Conservation (phyloP, 1,284 basidiomycete genomes). For the Leccinum idahoense region DNA sequence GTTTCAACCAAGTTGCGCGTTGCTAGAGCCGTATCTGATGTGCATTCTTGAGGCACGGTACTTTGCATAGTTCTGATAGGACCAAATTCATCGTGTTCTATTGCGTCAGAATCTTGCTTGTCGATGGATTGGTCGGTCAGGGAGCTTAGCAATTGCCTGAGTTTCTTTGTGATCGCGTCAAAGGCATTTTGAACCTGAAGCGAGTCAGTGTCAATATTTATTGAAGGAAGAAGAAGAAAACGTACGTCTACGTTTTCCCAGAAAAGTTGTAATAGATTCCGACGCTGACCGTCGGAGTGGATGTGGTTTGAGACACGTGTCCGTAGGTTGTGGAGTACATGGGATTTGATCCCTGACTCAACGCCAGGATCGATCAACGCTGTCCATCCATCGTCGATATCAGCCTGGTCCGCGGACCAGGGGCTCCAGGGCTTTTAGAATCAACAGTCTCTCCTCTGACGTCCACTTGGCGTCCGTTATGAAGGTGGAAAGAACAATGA, state of each 20-base stretch:
- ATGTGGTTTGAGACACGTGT: constrained; percentile 7
- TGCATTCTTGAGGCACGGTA: constrained; percentile 18
- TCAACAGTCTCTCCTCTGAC: constrained; percentile 51
- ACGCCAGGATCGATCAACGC: constrained; percentile 58
- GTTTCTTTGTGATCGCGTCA: constrained; percentile 29
- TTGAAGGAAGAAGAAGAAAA: neutral
- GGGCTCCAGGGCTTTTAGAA: constrained; percentile 64
- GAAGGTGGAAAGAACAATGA: constrained; percentile 39
- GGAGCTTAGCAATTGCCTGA: constrained; percentile 37
- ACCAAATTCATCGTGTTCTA: constrained; percentile 65
- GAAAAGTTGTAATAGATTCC: constrained; percentile 44
- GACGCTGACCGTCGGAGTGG: constrained; percentile 18
- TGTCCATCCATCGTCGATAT: constrained; percentile 39
- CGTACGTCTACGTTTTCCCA: constrained; percentile 65
- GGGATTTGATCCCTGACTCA: constrained; percentile 63
- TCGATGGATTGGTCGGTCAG: constrained; percentile 22
- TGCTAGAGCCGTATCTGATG: constrained; percentile 10
- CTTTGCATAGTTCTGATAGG: constrained; percentile 45
- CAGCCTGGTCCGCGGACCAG: constrained; percentile 36
- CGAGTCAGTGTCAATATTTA: neutral
- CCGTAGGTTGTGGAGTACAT: constrained; percentile 40
- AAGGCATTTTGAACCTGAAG: constrained; percentile 56
- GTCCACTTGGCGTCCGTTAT: constrained; percentile 51
- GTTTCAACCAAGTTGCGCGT: constrained; percentile 36
- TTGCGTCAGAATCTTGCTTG: constrained; percentile 16